Percentiles rank a stretch among this genome's conserved stretches.
These are phyloP conservation scores for Diaporthe destruens DNA, from an alignment of 2,329 filamentous ascomycete genomes.

Conservation along the genomic window DNA sequence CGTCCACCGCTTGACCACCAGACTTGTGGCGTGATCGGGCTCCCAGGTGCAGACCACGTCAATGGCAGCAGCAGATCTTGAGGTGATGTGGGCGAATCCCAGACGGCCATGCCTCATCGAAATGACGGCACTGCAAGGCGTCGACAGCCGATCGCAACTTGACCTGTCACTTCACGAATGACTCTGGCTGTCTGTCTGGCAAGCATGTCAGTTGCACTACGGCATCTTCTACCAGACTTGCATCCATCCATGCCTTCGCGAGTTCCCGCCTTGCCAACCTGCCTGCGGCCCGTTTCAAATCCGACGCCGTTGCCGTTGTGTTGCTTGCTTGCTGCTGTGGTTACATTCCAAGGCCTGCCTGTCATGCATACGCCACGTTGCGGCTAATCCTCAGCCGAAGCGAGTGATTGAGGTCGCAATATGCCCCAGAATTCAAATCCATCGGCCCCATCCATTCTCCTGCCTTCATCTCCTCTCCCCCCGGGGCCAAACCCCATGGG, in stretches of 20 bases:
- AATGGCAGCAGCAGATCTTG: slow-evolving; percentile 14
- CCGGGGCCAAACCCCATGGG: neutral
- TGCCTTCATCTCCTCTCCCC: slow-evolving; percentile 13
- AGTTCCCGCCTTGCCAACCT: neutral
- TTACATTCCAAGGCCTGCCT: slow-evolving; percentile 10
- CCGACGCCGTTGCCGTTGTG: neutral
- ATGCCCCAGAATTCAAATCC: slow-evolving; percentile 16
- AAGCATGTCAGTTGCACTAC: too few species aligned
- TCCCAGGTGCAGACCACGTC: neutral
- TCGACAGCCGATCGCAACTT: neutral
- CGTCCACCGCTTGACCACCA: slow-evolving; percentile 3
- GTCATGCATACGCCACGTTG: slow-evolving; percentile 22
- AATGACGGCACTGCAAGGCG: neutral
- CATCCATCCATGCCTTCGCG: too few species aligned
- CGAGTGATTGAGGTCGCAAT: slow-evolving; percentile 11
- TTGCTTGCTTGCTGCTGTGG: slow-evolving; percentile 1
- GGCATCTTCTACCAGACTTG: too few species aligned
- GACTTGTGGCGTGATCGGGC: slow-evolving; percentile 21
- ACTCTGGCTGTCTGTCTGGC: neutral
- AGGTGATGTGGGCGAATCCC: slow-evolving; percentile 19
- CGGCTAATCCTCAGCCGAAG: slow-evolving; percentile 11
- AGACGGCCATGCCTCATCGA: neutral
- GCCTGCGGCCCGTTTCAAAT: slow-evolving; percentile 14
- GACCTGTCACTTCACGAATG: slow-evolving; percentile 26
- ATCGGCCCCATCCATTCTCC: slow-evolving; percentile 15